Evolutionary conservation across 2,329 filamentous ascomycete genomes (phyloP).

Genomic region (Westerdykella sp.): DNA sequence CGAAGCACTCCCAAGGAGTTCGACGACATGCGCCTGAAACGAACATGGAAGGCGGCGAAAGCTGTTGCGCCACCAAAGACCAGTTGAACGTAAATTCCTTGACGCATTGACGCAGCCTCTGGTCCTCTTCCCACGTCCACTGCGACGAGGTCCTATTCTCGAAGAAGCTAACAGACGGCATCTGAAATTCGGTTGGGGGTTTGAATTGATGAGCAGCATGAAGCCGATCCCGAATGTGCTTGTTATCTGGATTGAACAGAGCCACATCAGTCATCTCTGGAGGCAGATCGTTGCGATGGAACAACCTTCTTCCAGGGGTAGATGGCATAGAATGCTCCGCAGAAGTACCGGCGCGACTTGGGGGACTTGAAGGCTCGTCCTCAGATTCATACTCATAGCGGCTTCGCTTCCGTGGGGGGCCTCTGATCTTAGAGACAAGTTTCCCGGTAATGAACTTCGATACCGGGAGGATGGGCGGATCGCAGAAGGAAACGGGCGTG

Average conservation of each 20-base stretch:
- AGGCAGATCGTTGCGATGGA: constrained; percentile 47
- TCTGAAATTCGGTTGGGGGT: constrained; percentile 82
- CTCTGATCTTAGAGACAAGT: constrained; percentile 61
- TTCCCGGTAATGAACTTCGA: constrained; percentile 83
- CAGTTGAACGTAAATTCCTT: constrained; percentile 96
- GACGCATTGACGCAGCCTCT: constrained; percentile 77
- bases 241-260: constrained; percentile 83
- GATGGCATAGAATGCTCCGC: constrained; percentile 41
- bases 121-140: constrained; percentile 86
- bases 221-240: constrained; percentile 79
- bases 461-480: constrained; percentile 64
- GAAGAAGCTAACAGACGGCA: constrained; percentile 88
- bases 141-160: constrained; percentile 81
- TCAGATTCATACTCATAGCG: constrained; percentile 78
- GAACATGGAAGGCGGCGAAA: constrained; percentile 68
- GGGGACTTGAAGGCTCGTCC: constrained; percentile 45
- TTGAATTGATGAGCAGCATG: constrained; percentile 90
- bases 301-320: constrained; percentile 35
- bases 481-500: constrained; percentile 28
- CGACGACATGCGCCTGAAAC: constrained; percentile 81
- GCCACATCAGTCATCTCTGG: constrained; percentile 73
- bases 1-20: constrained; percentile 98
- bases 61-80: constrained; percentile 81
- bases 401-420: constrained; percentile 67
- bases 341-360: constrained; percentile 35